A percentile compares a stretch with the other conserved stretches of the same genome.
Evolutionary conservation across 129 eudicot species (phyloP).

Genomic region (Lactuca sativa): DNA sequence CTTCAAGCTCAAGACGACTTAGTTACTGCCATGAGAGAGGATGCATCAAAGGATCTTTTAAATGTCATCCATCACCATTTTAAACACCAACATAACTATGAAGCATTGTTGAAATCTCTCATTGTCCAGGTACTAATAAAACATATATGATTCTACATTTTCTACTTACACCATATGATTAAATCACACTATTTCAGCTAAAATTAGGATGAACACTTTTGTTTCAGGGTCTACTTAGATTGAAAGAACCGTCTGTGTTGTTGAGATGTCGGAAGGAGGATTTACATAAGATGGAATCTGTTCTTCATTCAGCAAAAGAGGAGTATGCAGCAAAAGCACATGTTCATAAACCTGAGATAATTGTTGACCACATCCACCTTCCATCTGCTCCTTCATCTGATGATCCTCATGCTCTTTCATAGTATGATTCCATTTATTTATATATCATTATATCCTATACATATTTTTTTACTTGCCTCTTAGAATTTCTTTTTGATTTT

Average conservation of each 20-base stretch:
- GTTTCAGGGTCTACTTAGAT: conserved; percentile 55
- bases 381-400: conserved; percentile 56
- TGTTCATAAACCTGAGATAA: conserved; percentile 55
- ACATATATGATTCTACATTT: background rate
- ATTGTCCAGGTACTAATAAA: conserved; percentile 41
- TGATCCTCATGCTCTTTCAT: conserved; percentile 48
- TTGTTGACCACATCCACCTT: conserved; percentile 49
- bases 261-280: conserved; percentile 69
- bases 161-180: too few relatives aligned
- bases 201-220: too few relatives aligned
- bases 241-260: conserved; percentile 66
- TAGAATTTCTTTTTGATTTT: conserved; percentile 12
- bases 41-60: conserved; percentile 74
- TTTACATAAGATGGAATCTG: conserved; percentile 37
- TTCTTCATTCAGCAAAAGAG: conserved; percentile 47
- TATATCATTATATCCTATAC: background rate
- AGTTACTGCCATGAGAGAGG: conserved; percentile 84
- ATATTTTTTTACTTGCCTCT: background rate
- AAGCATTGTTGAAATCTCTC: conserved; percentile 51
- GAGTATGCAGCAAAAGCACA: conserved; percentile 45
- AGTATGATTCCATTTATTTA: conserved; percentile 28
- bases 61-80: conserved; percentile 43
- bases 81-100: conserved; percentile 44
- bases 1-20: conserved; percentile 99
- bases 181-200: too few relatives aligned